Percentiles rank a stretch among this genome's conserved stretches.
phyloP scores from a whole-genome alignment of 495 filamentous ascomycete genomes.

The Peziza echinospora region DNA sequence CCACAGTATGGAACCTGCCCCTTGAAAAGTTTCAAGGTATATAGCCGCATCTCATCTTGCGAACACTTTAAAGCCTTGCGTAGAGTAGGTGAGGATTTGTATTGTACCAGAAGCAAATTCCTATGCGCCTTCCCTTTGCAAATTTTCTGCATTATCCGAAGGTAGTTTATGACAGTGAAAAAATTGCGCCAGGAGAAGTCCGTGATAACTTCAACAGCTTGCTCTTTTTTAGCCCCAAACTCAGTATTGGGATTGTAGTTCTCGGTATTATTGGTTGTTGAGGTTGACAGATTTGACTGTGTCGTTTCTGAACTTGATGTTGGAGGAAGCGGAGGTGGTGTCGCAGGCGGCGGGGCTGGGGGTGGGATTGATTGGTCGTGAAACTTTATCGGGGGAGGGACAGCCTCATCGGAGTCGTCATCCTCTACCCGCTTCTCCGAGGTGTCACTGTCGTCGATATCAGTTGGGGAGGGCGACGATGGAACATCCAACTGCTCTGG shows the following conservation, averaged over 20 bases:
- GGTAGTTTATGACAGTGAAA: slow-evolving; percentile 77
- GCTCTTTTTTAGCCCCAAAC: not conserved
- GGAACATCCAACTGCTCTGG: not conserved
- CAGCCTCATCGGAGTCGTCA: not conserved
- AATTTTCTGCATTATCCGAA: slow-evolving; percentile 91
- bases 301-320: slow-evolving; percentile 19
- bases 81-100: slow-evolving; percentile 76
- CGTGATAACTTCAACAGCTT: slow-evolving; percentile 55
- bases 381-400: not conserved
- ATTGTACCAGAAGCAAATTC: slow-evolving; percentile 77
- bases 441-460: not conserved
- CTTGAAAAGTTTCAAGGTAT: slow-evolving; percentile 95
- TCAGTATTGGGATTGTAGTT: not conserved
- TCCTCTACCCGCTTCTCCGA: not conserved
- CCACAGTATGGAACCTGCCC: slow-evolving; percentile 95
- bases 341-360: slow-evolving; percentile 1
- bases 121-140: slow-evolving; percentile 87
- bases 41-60: slow-evolving; percentile 65
- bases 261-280: not conserved
- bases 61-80: slow-evolving; percentile 79
- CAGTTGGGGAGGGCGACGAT: not conserved
- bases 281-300: not conserved
- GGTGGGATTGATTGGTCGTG: not conserved
- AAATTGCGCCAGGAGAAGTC: slow-evolving; percentile 85
- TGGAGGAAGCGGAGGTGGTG: slow-evolving; percentile 6